Conservation (phyloP, 1,284 basidiomycete species). For the Leccinum cinnamomeum region DNA sequence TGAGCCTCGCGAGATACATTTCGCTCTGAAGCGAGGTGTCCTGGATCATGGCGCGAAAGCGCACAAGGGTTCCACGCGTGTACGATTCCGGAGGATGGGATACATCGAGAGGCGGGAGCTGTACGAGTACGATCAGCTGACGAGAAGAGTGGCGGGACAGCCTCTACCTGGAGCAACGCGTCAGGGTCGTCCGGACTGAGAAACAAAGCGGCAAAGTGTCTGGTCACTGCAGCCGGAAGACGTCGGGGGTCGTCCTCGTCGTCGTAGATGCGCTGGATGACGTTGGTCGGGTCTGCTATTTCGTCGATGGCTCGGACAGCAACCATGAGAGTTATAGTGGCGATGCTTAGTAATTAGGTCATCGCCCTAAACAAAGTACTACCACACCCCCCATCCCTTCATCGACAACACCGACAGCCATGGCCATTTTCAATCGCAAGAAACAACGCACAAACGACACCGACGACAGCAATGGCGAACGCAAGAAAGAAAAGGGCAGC, state of each 20-base stretch:
- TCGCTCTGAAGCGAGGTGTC: slow-evolving; percentile 72
- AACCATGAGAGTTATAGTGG: slow-evolving; percentile 42
- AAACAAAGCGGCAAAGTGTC: slow-evolving; percentile 53
- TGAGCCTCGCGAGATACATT: slow-evolving; percentile 58
- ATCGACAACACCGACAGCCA: slow-evolving; percentile 33
- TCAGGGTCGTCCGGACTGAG: slow-evolving; percentile 31
- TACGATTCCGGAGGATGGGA: slow-evolving; percentile 48
- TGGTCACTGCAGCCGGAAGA: slow-evolving; percentile 49
- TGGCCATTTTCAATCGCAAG: slow-evolving; percentile 61
- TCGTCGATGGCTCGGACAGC: slow-evolving; percentile 51
- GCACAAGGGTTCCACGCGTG: slow-evolving; percentile 54
- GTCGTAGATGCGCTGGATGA: slow-evolving; percentile 48
- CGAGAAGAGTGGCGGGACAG: neutral
- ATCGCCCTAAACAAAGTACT: neutral
- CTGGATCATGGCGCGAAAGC: slow-evolving; percentile 76
- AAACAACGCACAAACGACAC: slow-evolving; percentile 38
- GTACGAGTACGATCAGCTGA: slow-evolving; percentile 6
- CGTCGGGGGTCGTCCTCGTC: slow-evolving; percentile 20
- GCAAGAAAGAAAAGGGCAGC: slow-evolving; percentile 83
- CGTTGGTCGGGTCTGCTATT: slow-evolving; percentile 46
- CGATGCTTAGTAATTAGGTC: slow-evolving; percentile 16
- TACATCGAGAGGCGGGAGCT: slow-evolving; percentile 59
- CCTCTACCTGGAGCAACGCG: slow-evolving; percentile 46
- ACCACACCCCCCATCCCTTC: neutral
- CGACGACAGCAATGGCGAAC: slow-evolving; percentile 42